Evolutionary conservation across 495 filamentous ascomycete genomes (phyloP), one percentile per base, ranked within the genome.

Genomic region (Xanthoparmelia taractica): DNA sequence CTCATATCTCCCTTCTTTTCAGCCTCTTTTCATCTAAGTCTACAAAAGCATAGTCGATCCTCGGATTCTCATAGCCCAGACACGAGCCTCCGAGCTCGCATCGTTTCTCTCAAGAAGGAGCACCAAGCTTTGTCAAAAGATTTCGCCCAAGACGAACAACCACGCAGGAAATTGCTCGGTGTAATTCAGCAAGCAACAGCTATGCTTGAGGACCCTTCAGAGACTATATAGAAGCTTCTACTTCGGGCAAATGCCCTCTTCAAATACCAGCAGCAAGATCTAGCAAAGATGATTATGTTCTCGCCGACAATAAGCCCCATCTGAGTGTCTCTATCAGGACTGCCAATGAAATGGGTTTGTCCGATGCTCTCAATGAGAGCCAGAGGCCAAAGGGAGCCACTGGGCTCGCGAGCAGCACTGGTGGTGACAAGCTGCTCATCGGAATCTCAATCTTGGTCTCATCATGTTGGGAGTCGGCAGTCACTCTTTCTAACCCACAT

Each of bases 271-370:
- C 8, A 8, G 37, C 37, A 40, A 40, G 37, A 13, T 40, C 6
- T 13, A n/a, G n/a, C 2, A 40, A 40, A 45, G 1, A 48, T 29
- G 25, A 6, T n/a, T n/a, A n/a, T n/a, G n/a, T n/a, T 31, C 17
- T 15, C 4, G 13, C 2, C 4, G 4, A 20, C 4, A 7, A 20
- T 4, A 59, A 59, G 57, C 37, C 36, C 20, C 37, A 76, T 61
- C 61, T 76, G 13, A 74, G 74, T 54, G 70, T 66, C 10, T 67
- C 67, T 7, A 56, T 77, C n/a, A 60, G 75, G 18, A 68, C 65
- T 8, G 69, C 66, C 31, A 73, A 77, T 57, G 65, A 62, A 23
- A 29, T 66, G 36, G 64, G 64, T 20, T 33, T 66, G 18, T 54
- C 62, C 40, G 40, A 62, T 38, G 41, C 40, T 33, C 37, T 66